These are phyloP conservation scores for Kuraishia molischiana DNA, from an alignment of 805 yeast species.

Conservation along the genomic window DNA sequence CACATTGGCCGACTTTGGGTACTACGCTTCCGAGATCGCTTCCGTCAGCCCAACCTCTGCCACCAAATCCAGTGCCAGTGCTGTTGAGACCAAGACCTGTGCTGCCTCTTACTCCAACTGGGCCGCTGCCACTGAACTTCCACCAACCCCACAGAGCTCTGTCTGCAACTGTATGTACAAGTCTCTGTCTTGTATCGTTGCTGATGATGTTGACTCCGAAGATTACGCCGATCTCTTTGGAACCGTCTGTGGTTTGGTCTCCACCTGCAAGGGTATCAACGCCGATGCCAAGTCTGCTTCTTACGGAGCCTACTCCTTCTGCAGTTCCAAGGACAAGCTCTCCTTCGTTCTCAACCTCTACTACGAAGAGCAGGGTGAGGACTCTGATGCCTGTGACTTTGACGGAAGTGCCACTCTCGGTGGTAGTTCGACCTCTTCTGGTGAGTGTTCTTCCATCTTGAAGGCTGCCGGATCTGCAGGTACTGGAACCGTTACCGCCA, in stretches of 20 bases:
- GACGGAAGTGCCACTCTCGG: conserved; percentile 54
- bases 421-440: conserved; percentile 34
- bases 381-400: conserved; percentile 53
- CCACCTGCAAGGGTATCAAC: conserved; percentile 51
- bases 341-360: conserved; percentile 58
- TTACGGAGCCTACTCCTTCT: conserved; percentile 70
- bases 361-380: conserved; percentile 36
- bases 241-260: conserved; percentile 41
- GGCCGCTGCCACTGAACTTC: conserved; percentile 59
- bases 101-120: conserved; percentile 39
- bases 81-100: conserved; percentile 41
- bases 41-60: conserved; percentile 44
- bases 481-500: conserved; percentile 40
- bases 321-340: conserved; percentile 54
- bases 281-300: conserved; percentile 55
- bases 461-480: conserved; percentile 65
- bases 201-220: conserved; percentile 37
- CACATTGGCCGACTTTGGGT: conserved; percentile 53
- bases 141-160: conserved; percentile 67
- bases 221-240: conserved; percentile 55
- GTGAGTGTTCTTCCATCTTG: conserved; percentile 47
- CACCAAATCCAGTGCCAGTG: conserved; percentile 24
- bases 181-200: conserved; percentile 52
- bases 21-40: conserved; percentile 52
- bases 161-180: conserved; percentile 55